phyloP scores from a whole-genome alignment of 305 asterid genomes.

The Fraxinus latifolia region DNA sequence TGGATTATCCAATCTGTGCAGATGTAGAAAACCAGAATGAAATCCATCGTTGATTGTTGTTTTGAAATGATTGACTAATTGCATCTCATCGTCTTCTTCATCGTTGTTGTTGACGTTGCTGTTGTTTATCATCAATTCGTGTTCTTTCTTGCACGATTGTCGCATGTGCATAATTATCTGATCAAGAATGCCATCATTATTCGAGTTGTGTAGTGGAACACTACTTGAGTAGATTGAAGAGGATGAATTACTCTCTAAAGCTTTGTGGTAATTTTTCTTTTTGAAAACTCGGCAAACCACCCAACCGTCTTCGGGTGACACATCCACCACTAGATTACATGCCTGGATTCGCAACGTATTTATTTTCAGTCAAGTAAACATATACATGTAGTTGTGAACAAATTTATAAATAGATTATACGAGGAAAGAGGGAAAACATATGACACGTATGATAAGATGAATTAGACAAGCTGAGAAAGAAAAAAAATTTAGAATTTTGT shows the following conservation, averaged over 20 bases:
- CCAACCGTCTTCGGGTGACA: slow-evolving; percentile 77
- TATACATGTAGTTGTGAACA: not conserved
- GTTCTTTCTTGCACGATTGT: slow-evolving; percentile 58
- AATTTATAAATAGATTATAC: not conserved
- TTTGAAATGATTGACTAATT: not conserved
- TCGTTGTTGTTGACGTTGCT: not conserved
- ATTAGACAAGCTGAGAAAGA: not conserved
- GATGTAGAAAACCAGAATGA: slow-evolving; percentile 50
- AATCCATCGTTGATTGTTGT: not conserved
- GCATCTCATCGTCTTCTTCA: slow-evolving; percentile 10
- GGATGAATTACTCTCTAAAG: slow-evolving; percentile 47
- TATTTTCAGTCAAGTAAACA: not conserved
- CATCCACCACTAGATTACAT: slow-evolving; percentile 31
- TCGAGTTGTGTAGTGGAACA: not conserved
- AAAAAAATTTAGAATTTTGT: no score
- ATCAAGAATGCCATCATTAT: slow-evolving; percentile 62
- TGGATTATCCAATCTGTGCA: slow-evolving; percentile 53
- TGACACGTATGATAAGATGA: not conserved
- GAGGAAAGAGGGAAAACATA: not conserved
- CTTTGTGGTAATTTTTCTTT: slow-evolving; percentile 88
- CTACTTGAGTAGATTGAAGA: slow-evolving; percentile 19
- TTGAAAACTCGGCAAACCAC: slow-evolving; percentile 95
- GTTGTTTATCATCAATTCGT: slow-evolving; percentile 7
- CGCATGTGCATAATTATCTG: slow-evolving; percentile 80
- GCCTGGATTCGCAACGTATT: slow-evolving; percentile 28